Percentiles rank a stretch among this genome's conserved stretches.
These are phyloP conservation scores for Suhomyces kunorum DNA, from an alignment of 1,139 yeast genomes.

Conservation along the genomic window DNA sequence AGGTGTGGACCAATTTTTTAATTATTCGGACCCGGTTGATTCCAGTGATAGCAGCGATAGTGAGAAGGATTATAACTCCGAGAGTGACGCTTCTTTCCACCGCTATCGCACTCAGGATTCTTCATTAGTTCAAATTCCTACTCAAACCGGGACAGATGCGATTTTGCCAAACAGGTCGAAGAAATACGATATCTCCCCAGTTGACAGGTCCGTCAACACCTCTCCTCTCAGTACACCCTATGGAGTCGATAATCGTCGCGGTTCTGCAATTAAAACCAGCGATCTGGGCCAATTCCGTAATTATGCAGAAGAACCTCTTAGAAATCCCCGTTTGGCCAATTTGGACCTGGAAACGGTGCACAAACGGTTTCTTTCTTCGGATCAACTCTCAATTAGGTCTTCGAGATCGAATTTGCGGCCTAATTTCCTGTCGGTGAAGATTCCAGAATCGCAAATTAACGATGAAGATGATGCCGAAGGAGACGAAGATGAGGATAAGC, in stretches of 20 bases:
- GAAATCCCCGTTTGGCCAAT: conserved; percentile 5
- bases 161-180: neutral
- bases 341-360: conserved; percentile 1
- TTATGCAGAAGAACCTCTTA: conserved; percentile 2
- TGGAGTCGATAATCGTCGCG: conserved; percentile 1
- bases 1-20: conserved; percentile 26
- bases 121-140: neutral
- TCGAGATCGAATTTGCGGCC: conserved; percentile 53
- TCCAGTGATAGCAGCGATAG: conserved; percentile 31
- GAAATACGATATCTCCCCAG: neutral
- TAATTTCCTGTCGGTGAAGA: conserved; percentile 73
- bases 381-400: conserved; percentile 34
- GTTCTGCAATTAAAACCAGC: too few species aligned
- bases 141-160: neutral
- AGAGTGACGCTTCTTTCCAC: conserved; percentile 13
- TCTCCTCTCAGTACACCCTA: conserved; percentile 2
- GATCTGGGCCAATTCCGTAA: too few species aligned
- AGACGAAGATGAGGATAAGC: conserved; percentile 21
- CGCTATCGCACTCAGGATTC: neutral
- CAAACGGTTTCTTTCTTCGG: conserved; percentile 13
- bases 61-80: conserved; percentile 25
- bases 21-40: conserved; percentile 27
- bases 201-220: conserved; percentile 1
- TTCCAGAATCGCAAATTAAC: conserved; percentile 70
- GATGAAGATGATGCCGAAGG: conserved; percentile 41